Evolutionary conservation across 257 asterid species (phyloP), one percentile per base, ranked within the genome.

Genomic region (Haberlea rhodopensis): DNA sequence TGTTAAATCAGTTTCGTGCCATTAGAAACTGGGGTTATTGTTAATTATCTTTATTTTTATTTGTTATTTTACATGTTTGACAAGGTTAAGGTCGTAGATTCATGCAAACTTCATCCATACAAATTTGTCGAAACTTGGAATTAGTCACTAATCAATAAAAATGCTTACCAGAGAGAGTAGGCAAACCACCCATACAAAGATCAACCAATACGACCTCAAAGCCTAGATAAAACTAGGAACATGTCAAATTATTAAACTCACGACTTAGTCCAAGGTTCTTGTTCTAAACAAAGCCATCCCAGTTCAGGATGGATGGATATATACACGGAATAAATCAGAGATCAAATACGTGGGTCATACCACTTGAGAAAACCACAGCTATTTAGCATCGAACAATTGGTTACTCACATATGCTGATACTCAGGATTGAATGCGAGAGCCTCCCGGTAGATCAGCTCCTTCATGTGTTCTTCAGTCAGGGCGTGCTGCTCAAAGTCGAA

Each of bases 401-500:
- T 51, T 68, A 62, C 24, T 87, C 86, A 87, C 81, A 82, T 79
- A 55, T 69, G 87, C 83, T 76, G 87, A 77, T 87, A 89, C 70
- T 89, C 96, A 0, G 98, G 96, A 57, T 91, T 91, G 73, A 89
- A 87, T 55, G 96, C 96, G 20, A 91, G 78, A 56, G 96, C 78
- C 81, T 91, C 98, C 77, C 82, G 76, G 74, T 89, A 89, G 24
- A 91, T 91, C 57, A 91, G 87, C 87, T 91, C 98, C 83, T 84
- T 91, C 98, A 91, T 91, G 77, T 91, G 96, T 62, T 91, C 98
- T 73, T 89, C 98, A 5, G 85, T 75, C 88, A 91, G 68, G 1
- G 96, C 95, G 25, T 91, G 96, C 73, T 91, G 92, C 77, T 91
- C 98, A 49, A 91, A 89, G 87, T 91, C 96, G 32, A 91, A 91